Percentiles rank a stretch among this genome's conserved stretches.
phyloP scores from a whole-genome alignment of 1,284 basidiomycete genomes.

The Cerioporus squamosus region DNA sequence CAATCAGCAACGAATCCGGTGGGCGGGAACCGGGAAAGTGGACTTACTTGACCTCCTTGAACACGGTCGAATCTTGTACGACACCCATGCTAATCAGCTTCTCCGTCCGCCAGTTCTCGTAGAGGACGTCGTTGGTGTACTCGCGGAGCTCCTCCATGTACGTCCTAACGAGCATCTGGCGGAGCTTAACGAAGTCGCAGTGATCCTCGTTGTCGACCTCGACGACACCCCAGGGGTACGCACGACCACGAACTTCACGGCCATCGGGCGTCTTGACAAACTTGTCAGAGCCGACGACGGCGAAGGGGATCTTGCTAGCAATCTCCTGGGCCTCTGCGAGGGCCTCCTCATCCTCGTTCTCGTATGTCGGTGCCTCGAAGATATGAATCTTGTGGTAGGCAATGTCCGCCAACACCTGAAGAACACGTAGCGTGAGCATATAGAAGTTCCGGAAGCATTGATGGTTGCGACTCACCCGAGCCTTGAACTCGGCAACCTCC shows the following conservation, averaged over 20 bases:
- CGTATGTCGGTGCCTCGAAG: constrained; percentile 94
- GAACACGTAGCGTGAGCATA: too few relatives aligned
- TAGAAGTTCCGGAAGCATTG: too few relatives aligned
- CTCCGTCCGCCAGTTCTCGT: constrained; percentile 96
- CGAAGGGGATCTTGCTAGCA: constrained; percentile 96
- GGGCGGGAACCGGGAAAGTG: not conserved
- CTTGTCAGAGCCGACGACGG: constrained; percentile 91
- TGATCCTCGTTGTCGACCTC: constrained; percentile 98
- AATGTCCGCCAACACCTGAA: constrained; percentile 88
- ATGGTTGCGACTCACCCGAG: constrained; percentile 59
- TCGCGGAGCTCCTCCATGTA: constrained; percentile 99
- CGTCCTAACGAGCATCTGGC: constrained; percentile 97
- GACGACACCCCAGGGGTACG: constrained; percentile 96
- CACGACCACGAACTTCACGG: constrained; percentile 87
- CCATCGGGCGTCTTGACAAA: constrained; percentile 84
- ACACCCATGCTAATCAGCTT: constrained; percentile 96
- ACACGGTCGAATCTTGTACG: constrained; percentile 93
- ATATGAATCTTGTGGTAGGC: constrained; percentile 93
- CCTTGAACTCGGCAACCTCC: constrained; percentile 91
- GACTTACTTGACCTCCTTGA: constrained; percentile 97
- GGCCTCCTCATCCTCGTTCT: constrained; percentile 97
- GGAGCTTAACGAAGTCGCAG: constrained; percentile 97
- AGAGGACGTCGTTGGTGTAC: constrained; percentile 91
- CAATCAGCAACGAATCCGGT: constrained; percentile 10
- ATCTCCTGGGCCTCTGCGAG: constrained; percentile 96